These are phyloP conservation scores for Dictyostelium brefeldianum DNA, from an alignment of 78 protist species.

Conservation along the genomic window DNA sequence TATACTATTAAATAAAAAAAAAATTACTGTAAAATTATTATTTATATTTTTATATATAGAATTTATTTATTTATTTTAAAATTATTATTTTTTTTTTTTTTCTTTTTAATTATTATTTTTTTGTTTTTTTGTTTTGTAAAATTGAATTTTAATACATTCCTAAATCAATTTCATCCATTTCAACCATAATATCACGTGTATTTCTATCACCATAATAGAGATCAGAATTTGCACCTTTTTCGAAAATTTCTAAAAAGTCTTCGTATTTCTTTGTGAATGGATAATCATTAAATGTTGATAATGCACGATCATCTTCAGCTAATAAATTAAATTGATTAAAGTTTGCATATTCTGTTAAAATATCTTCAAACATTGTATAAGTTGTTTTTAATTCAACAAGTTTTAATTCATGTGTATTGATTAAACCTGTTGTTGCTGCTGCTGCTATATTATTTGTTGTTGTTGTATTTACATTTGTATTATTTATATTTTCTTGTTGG, in stretches of 20 bases:
- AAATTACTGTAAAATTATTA: no score
- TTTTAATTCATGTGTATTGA: no score
- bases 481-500: no score
- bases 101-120: not conserved
- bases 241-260: constrained; percentile 14
- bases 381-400: not conserved
- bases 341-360: constrained; percentile 1
- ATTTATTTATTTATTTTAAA: no score
- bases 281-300: not conserved
- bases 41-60: no score
- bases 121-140: not conserved
- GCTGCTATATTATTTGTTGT: no score
- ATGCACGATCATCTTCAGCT: not conserved
- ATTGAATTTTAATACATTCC: not conserved
- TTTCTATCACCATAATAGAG: not conserved
- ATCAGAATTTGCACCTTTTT: constrained; percentile 12
- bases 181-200: not conserved
- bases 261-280: constrained; percentile 28
- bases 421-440: not conserved
- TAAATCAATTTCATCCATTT: not conserved
- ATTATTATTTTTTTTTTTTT: not conserved
- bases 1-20: no score
- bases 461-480: no score
- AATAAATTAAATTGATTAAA: not conserved
- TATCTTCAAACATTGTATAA: not conserved